Evolutionary conservation across 2,329 filamentous ascomycete species (phyloP).

Genomic region (Geosmithia morbida): DNA sequence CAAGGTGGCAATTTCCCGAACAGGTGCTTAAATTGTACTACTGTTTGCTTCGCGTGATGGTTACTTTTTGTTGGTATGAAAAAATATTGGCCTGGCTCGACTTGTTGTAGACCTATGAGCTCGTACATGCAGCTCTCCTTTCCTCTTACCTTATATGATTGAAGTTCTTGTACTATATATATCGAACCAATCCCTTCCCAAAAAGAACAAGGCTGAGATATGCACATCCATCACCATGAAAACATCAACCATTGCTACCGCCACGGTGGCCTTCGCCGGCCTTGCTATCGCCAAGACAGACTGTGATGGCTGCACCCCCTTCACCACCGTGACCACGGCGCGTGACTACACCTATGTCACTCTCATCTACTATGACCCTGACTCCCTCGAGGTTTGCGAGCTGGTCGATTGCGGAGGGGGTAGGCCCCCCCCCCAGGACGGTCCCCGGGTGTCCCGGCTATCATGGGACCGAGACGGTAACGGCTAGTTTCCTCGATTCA

Average conservation of each 20-base stretch:
- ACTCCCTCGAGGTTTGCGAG: constrained; percentile 35
- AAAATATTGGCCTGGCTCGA: too few species aligned
- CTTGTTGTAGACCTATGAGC: too few species aligned
- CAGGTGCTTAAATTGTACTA: background rate
- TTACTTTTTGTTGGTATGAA: background rate
- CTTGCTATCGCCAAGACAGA: constrained; percentile 27
- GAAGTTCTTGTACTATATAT: background rate
- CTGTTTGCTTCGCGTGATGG: background rate
- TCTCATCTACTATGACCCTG: constrained; percentile 26
- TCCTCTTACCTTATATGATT: too few species aligned
- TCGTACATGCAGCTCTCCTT: too few species aligned
- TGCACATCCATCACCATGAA: background rate
- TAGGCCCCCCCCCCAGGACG: constrained; percentile 32
- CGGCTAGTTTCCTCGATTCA: constrained; percentile 1
- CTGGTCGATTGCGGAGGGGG: constrained; percentile 39
- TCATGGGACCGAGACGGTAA: constrained; percentile 16
- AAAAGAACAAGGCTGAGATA: too few species aligned
- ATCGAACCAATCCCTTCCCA: too few species aligned
- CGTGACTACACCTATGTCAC: constrained; percentile 2
- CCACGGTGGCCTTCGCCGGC: constrained; percentile 12
- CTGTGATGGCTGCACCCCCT: constrained; percentile 25
- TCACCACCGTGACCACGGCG: constrained; percentile 1
- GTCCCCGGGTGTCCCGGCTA: constrained; percentile 33
- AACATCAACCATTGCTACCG: background rate
- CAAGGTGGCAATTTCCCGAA: background rate